Evolutionary conservation across 1,139 yeast species (phyloP).

Genomic region (Nadsonia starkeyi-henricii): DNA sequence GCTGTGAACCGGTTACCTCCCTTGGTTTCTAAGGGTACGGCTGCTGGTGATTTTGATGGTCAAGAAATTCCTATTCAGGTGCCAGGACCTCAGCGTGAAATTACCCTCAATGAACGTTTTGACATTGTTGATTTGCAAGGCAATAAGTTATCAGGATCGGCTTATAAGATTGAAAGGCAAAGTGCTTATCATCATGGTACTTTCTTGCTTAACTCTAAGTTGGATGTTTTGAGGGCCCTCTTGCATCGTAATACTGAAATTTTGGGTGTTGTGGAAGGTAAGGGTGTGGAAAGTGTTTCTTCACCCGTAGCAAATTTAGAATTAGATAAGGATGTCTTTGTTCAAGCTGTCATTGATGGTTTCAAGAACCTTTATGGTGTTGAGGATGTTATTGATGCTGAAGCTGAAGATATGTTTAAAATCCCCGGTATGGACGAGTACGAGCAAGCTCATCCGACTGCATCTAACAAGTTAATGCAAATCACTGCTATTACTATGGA

Average conservation of each 20-base stretch:
- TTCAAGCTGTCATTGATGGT: constrained; percentile 31
- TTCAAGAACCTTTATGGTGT: constrained; percentile 28
- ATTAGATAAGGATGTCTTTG: constrained; percentile 34
- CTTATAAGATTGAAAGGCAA: constrained; percentile 72
- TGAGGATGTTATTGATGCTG: constrained; percentile 9
- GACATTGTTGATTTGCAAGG: constrained; percentile 44
- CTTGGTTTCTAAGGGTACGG: background rate
- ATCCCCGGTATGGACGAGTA: constrained; percentile 1
- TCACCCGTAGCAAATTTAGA: constrained; percentile 60
- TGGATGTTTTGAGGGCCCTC: constrained; percentile 42
- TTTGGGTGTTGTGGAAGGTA: constrained; percentile 40
- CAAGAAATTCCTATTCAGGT: constrained; percentile 8
- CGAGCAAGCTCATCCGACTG: background rate
- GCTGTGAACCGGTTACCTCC: constrained; percentile 30
- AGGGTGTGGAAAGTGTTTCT: constrained; percentile 62
- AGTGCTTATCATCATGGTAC: constrained; percentile 94
- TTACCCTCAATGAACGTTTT: constrained; percentile 54
- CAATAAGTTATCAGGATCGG: constrained; percentile 75
- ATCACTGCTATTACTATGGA: background rate
- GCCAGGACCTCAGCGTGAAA: constrained; percentile 21
- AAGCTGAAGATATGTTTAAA: constrained; percentile 7
- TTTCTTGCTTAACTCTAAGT: constrained; percentile 60
- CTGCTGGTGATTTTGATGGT: constrained; percentile 5
- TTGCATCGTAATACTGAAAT: constrained; percentile 35
- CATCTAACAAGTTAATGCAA: background rate